These are phyloP conservation scores for Lachancea lanzarotensis DNA, from an alignment of 805 yeast genomes.

Conservation along the genomic window DNA sequence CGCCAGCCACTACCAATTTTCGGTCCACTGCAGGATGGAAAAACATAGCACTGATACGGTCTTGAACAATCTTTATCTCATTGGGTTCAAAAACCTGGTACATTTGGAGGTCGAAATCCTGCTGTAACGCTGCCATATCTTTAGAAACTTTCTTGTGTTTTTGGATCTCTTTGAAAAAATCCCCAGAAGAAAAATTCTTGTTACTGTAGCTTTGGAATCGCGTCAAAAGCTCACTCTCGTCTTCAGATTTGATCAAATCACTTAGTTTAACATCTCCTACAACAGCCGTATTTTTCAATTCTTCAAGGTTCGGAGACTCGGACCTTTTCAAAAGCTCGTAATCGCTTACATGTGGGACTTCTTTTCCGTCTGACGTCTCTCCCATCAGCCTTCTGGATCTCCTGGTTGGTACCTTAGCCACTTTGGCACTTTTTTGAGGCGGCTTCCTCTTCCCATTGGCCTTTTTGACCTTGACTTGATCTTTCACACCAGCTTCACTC, in stretches of 20 bases:
- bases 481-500: conserved; percentile 38
- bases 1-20: conserved; percentile 75
- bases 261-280: conserved; percentile 58
- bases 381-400: conserved; percentile 79
- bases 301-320: conserved; percentile 37
- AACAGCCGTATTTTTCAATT: conserved; percentile 50
- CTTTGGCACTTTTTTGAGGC: conserved; percentile 18
- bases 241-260: conserved; percentile 47
- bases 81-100: conserved; percentile 58
- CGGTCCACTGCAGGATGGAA: conserved; percentile 70
- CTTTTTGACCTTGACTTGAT: conserved; percentile 19
- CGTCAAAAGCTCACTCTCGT: conserved; percentile 29
- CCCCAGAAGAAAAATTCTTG: conserved; percentile 54
- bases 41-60: conserved; percentile 64
- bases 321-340: conserved; percentile 19
- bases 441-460: conserved; percentile 22
- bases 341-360: conserved; percentile 26
- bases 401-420: conserved; percentile 48
- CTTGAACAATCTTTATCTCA: conserved; percentile 59
- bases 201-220: conserved; percentile 29
- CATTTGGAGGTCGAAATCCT: conserved; percentile 47
- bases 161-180: conserved; percentile 52
- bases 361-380: conserved; percentile 44
- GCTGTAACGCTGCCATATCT: conserved; percentile 43
- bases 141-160: conserved; percentile 32